These are phyloP conservation scores for Bipolaris cookei DNA, from an alignment of 2,329 filamentous ascomycete species.

Conservation along the genomic window DNA sequence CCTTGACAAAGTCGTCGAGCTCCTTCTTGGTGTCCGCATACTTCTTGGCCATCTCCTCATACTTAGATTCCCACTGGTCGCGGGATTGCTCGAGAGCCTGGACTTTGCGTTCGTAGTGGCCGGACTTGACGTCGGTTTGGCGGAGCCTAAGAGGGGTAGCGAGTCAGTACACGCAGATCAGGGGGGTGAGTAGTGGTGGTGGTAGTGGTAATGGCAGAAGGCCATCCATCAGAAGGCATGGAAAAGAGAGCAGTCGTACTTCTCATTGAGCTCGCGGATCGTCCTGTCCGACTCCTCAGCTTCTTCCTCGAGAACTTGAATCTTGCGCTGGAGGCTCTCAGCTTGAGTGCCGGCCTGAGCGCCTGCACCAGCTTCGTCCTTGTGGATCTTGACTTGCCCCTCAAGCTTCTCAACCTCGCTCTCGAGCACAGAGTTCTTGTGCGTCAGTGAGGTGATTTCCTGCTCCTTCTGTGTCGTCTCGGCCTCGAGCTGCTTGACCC, in stretches of 20 bases:
- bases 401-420: conserved; percentile 92
- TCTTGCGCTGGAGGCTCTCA: conserved; percentile 87
- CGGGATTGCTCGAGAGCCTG: conserved; percentile 91
- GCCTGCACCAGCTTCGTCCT: conserved; percentile 83
- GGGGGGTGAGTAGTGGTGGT: neutral
- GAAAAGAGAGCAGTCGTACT: conserved; percentile 67
- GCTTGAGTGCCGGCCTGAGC: conserved; percentile 84
- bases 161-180: conserved; percentile 28
- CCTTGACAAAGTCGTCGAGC: conserved; percentile 84
- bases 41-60: conserved; percentile 96
- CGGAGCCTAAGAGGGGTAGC: conserved; percentile 71
- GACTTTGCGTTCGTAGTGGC: conserved; percentile 99
- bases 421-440: conserved; percentile 94
- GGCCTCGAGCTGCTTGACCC: conserved; percentile 90
- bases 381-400: conserved; percentile 79
- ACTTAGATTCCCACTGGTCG: conserved; percentile 96
- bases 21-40: conserved; percentile 84
- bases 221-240: neutral
- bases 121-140: conserved; percentile 98
- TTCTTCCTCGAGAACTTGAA: conserved; percentile 97
- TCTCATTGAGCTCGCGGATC: conserved; percentile 95
- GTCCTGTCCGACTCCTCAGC: conserved; percentile 96
- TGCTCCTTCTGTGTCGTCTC: conserved; percentile 97
- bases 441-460: conserved; percentile 93
- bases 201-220: neutral